phyloP scores from a whole-genome alignment of 1,139 yeast species.

The Saccharomyces hybrid region DNA sequence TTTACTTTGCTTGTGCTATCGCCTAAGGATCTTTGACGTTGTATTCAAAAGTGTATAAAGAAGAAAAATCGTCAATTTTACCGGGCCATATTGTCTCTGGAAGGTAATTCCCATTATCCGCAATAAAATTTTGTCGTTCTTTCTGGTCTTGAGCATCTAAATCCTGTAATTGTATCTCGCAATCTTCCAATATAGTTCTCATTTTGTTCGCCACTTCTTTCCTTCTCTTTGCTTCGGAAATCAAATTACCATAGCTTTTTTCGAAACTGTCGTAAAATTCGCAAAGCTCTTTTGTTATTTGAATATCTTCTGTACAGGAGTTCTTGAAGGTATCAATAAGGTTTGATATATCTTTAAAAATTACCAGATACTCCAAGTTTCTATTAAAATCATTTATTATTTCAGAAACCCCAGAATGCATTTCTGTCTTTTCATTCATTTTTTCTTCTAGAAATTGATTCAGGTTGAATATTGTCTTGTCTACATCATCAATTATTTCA shows the following conservation, averaged over 20 bases:
- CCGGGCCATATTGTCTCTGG: slow-evolving; percentile 49
- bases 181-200: slow-evolving; percentile 34
- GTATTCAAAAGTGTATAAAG: slow-evolving; percentile 24
- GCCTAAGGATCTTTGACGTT: slow-evolving; percentile 13
- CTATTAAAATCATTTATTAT: slow-evolving; percentile 24
- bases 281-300: slow-evolving; percentile 32
- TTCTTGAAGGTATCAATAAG: slow-evolving; percentile 20
- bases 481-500: slow-evolving; percentile 30
- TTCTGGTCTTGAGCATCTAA: slow-evolving; percentile 38
- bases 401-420: slow-evolving; percentile 25
- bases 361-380: slow-evolving; percentile 22
- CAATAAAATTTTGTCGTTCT: slow-evolving; percentile 37
- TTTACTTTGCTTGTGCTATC: no score
- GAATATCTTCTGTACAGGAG: slow-evolving; percentile 27
- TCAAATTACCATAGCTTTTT: slow-evolving; percentile 42
- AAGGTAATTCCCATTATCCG: slow-evolving; percentile 42
- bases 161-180: slow-evolving; percentile 34
- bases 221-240: slow-evolving; percentile 47
- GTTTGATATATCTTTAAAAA: slow-evolving; percentile 24
- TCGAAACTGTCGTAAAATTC: slow-evolving; percentile 44
- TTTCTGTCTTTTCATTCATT: slow-evolving; percentile 13
- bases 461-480: slow-evolving; percentile 29
- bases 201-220: slow-evolving; percentile 36
- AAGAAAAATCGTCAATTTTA: slow-evolving; percentile 31
- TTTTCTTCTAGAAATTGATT: slow-evolving; percentile 14